Base-by-base conservation (phyloP, 1,284 basidiomycete genomes). In the Boletus smithii region DNA sequence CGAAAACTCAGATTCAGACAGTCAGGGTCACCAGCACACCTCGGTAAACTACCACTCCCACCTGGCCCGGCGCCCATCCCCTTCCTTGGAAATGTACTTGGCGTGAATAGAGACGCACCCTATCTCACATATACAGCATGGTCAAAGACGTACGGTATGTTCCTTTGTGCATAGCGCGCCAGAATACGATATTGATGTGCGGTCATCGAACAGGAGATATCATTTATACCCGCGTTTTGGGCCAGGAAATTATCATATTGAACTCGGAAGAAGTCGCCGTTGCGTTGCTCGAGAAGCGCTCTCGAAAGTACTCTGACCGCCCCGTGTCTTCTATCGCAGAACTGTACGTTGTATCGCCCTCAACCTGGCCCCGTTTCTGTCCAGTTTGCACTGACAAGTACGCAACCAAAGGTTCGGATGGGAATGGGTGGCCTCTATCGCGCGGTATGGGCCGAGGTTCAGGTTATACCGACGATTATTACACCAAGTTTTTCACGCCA, bases 231-330 rank as follows among this genome's bases (percentile, higher is more conserved):
- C 33, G 42, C 2, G 17, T 58, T 4, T 30, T 62, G 18, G 37
- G 34, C 10, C 44, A 53, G 29, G 44, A 58, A 3, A 33, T 53
- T 14, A 42, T 60, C 20, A 17, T 58, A 3, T 16, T 62, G 18
- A 56, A 56, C 44, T 51, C 58, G 29, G 50, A 61, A 24, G 17
- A 44, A 11, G 49, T 46, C 8, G 58, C 60, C 6, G 30, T 27
- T 3, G 47, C 36, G 0, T 20, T 62, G 29, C 44, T 62, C 9
- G 60, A 60, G 6, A 49, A 53, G 11, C 60, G 58, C 7, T 62
- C 60, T 1, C 3, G 35, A 27, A 58, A 34, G 13, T 60, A 60
- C n/a, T 62, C 58, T 5, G 58, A 61, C 32, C 36, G 56, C 11
- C 58, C 58, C 4, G 8, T 17, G 9, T 32, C 56, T 16, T 20